These are phyloP conservation scores for Moesziomyces sp. DNA, from an alignment of 1,284 basidiomycete genomes.

Conservation along the genomic window DNA sequence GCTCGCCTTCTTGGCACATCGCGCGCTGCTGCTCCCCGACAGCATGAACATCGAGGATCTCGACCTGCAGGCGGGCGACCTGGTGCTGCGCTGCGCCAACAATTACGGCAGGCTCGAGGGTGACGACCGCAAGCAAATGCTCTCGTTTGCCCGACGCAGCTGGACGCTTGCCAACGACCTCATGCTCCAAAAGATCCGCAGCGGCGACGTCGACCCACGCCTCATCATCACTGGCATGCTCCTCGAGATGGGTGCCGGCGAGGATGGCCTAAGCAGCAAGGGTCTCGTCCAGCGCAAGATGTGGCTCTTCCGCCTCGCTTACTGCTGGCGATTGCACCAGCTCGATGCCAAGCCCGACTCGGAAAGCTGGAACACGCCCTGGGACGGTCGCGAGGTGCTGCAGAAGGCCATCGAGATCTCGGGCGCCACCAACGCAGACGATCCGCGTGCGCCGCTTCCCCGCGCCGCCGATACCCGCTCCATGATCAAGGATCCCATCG, in stretches of 20 bases:
- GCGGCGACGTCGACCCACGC: constrained; percentile 52
- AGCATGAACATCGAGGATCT: constrained; percentile 53
- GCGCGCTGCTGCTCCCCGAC: constrained; percentile 50
- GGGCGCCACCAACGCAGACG: constrained; percentile 27
- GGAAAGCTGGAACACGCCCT: constrained; percentile 33
- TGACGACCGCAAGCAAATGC: constrained; percentile 48
- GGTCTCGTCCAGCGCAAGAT: constrained; percentile 42
- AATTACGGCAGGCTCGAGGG: constrained; percentile 45
- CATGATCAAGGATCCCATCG: constrained; percentile 47
- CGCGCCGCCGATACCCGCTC: constrained; percentile 35
- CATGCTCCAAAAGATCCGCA: constrained; percentile 49
- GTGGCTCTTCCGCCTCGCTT: constrained; percentile 50
- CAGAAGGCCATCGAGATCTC: constrained; percentile 42
- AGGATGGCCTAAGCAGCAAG: constrained; percentile 53
- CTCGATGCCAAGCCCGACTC: constrained; percentile 46
- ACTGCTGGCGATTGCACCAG: constrained; percentile 52
- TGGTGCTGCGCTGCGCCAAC: constrained; percentile 45
- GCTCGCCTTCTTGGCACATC: constrained; percentile 53
- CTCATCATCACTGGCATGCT: constrained; percentile 49
- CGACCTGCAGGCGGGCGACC: constrained; percentile 45
- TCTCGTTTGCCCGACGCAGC: constrained; percentile 53
- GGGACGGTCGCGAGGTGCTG: constrained; percentile 43
- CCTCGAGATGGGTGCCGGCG: constrained; percentile 52
- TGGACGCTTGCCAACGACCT: constrained; percentile 53
- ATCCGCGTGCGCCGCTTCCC: constrained; percentile 40